Conservation (phyloP, 495 filamentous ascomycete species). For the Chaetomidium leptoderma region DNA sequence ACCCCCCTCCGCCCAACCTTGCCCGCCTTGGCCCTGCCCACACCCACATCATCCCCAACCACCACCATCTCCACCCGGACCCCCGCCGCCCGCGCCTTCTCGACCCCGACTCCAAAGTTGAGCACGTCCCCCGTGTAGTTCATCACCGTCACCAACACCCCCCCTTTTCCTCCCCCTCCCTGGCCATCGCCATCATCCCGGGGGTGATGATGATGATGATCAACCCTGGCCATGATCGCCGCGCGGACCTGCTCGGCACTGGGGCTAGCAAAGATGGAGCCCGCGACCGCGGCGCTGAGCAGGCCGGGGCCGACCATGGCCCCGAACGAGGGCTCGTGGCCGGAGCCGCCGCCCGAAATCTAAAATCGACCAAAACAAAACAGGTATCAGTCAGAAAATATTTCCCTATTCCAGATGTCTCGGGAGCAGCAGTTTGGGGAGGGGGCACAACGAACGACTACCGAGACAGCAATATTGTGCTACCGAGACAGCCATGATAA, state of each 20-base stretch:
- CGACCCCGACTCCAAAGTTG: constrained; percentile 91
- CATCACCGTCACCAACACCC: constrained; percentile 68
- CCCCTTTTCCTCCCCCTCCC: constrained; percentile 26
- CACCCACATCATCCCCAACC: constrained; percentile 93
- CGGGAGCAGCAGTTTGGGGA: too few relatives aligned
- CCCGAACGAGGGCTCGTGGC: constrained; percentile 89
- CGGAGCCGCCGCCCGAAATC: constrained; percentile 88
- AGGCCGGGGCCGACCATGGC: constrained; percentile 64
- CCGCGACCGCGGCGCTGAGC: constrained; percentile 81
- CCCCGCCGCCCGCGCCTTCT: constrained; percentile 82
- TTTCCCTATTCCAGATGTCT: too few relatives aligned
- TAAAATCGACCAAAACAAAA: too few relatives aligned
- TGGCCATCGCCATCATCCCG: background rate
- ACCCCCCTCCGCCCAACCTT: constrained; percentile 92
- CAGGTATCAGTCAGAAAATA: too few relatives aligned
- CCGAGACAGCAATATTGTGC: too few relatives aligned
- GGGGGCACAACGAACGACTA: too few relatives aligned
- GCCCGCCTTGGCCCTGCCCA: constrained; percentile 74
- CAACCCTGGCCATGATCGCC: constrained; percentile 67
- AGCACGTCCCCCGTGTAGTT: constrained; percentile 81
- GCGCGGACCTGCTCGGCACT: constrained; percentile 79
- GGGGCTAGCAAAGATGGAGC: constrained; percentile 90
- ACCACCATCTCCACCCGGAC: constrained; percentile 85
- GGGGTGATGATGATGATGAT: constrained; percentile 35
- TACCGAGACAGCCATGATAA: too few relatives aligned